Conservation (phyloP, 2,329 filamentous ascomycete species). For the Neonectria ditissima region DNA sequence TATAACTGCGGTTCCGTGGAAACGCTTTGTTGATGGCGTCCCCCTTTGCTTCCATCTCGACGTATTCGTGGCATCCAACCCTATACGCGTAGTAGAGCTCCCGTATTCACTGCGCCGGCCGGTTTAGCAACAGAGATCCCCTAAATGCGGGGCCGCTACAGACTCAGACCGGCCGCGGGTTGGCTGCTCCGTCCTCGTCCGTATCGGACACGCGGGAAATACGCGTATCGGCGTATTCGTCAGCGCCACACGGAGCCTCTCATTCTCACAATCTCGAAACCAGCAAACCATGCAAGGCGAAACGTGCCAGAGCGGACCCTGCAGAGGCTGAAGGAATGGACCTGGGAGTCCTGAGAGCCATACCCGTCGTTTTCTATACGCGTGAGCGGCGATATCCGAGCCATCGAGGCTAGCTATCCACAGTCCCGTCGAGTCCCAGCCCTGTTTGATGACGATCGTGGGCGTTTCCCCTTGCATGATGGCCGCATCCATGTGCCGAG, state of each 20-base stretch:
- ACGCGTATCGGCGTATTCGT: constrained; percentile 14
- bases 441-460: not conserved
- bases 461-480: not conserved
- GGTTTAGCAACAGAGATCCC: not conserved
- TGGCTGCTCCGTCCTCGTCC: not conserved
- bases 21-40: constrained; percentile 4
- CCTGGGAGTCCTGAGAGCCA: not conserved
- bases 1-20: constrained; percentile 1
- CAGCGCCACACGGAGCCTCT: not conserved
- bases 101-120: constrained; percentile 3
- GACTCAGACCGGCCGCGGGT: not conserved
- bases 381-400: not conserved
- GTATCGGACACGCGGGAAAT: not conserved
- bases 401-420: not conserved
- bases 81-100: constrained; percentile 17
- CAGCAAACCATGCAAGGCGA: constrained; percentile 7
- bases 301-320: constrained; percentile 2
- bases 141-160: constrained; percentile 3
- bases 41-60: constrained; percentile 6
- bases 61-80: not conserved
- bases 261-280: constrained; percentile 3
- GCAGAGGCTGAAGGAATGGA: not conserved
- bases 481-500: not conserved
- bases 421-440: not conserved
- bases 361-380: not conserved